Base-by-base conservation (phyloP, 2,329 filamentous ascomycete genomes). In the Fusarium armeniacum region DNA sequence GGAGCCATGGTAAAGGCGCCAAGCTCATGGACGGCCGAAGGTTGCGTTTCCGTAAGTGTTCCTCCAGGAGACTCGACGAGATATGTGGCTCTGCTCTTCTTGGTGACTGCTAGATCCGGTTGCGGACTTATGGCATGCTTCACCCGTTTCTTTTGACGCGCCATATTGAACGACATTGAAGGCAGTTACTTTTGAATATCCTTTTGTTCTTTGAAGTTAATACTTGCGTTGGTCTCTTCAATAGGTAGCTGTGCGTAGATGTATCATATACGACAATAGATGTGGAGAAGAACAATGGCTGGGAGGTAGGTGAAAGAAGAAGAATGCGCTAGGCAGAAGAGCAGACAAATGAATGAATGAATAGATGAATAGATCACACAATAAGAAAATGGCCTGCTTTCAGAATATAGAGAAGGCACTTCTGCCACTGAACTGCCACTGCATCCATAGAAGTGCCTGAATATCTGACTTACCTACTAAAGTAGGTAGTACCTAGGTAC, bases 41-140 rank as follows among this genome's bases (percentile, higher is more conserved):
- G 65, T 10, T 58, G 51, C 8, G 53, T 45, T 24, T 70, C 57
- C 28, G 41, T 56, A 32, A 73, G 49, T 5, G 62, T 71, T 26
- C 67, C 69, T 26, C 69, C 60, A 5, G 73, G 71, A 4, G 69
- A 65, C 20, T 71, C 67, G 24, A 62, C 28, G 12, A 67, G 11
- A 45, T 65, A 63, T 26, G 60, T 33, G 15, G 49, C 47, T 32
- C 62, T 45, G 10, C 40, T 46, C 53, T 52, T 67, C 57, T 69
- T 70, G 24, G 44, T 41, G 36, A 55, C 51, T 45, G 18, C 15
- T 16, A 28, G 36, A n/a, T 58, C 50, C 16, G 26, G 24, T 13
- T 62, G 60, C 12, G 68, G 68, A 43, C 68, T 71, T 15, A 71
- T 61, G 41, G 49, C 20, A 22, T 47, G 68, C 46, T 71, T 71